Conservation (phyloP, 2,329 filamentous ascomycete species). For the Akanthomyces uredinophilus region DNA sequence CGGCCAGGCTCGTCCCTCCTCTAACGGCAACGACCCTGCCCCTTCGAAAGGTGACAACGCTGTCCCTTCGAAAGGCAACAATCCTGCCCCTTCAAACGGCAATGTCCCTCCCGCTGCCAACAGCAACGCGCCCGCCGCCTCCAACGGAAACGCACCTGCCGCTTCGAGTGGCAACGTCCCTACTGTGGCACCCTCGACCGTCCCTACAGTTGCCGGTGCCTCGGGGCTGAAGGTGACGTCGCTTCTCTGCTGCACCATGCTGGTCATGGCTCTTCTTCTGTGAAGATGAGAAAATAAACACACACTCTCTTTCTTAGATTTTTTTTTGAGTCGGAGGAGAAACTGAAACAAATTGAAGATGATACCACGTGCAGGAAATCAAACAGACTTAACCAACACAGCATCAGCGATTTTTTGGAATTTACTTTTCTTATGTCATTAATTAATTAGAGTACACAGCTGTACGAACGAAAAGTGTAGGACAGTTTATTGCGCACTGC, state of each 20-base stretch:
- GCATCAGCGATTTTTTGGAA: conserved; percentile 2
- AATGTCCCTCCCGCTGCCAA: too few species aligned
- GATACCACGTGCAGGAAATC: background rate
- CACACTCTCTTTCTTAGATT: too few species aligned
- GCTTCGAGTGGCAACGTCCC: background rate
- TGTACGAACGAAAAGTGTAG: background rate
- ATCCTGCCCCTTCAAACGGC: too few species aligned
- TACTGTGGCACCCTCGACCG: background rate
- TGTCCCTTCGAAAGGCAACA: background rate
- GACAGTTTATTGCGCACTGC: background rate
- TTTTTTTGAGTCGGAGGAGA: background rate
- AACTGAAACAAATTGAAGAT: conserved; percentile 1
- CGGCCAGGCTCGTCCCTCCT: background rate
- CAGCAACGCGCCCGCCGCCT: background rate
- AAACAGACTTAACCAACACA: background rate
- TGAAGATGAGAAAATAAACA: background rate
- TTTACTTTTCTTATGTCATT: background rate
- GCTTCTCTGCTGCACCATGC: conserved; percentile 6
- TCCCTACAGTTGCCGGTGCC: background rate
- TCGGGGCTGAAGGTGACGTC: conserved; percentile 1
- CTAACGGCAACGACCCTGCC: background rate
- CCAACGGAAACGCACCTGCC: background rate
- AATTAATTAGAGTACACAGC: background rate
- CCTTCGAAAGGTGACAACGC: background rate
- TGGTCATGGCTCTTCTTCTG: conserved; percentile 13